phyloP scores from a whole-genome alignment of 345 rosid genomes.

The Eucalyptus erythrocorys region DNA sequence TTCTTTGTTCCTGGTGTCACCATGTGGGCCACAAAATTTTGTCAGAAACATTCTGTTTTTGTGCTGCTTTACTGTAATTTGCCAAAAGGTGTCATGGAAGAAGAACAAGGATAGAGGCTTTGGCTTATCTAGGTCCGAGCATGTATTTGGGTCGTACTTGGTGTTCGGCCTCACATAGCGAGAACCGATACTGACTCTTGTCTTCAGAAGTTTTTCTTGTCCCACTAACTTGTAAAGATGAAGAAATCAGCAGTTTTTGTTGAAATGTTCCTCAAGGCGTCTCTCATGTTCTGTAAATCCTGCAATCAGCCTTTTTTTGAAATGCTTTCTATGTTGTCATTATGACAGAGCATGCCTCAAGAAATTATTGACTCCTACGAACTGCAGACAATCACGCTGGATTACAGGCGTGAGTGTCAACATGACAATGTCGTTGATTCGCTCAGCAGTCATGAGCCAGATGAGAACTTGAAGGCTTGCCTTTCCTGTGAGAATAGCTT shows the following conservation, averaged over 20 bases:
- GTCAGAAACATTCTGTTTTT: not conserved
- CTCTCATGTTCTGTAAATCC: not conserved
- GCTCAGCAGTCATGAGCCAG: constrained; percentile 41
- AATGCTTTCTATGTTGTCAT: not conserved
- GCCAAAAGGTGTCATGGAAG: not conserved
- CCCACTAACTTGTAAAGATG: not conserved
- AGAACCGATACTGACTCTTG: not conserved
- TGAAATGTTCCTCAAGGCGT: not conserved
- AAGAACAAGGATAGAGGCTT: not conserved
- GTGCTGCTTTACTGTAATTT: not conserved
- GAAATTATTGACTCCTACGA: constrained; percentile 75
- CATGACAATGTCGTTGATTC: constrained; percentile 79
- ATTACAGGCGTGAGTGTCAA: constrained; percentile 85
- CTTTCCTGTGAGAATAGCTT: no score
- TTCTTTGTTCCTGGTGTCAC: not conserved
- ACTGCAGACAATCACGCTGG: constrained; percentile 76
- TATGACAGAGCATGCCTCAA: constrained; percentile 87
- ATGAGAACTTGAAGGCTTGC: constrained; percentile 7
- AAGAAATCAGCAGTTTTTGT: not conserved
- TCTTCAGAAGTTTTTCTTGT: not conserved
- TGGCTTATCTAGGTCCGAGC: not conserved
- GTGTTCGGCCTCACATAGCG: not conserved
- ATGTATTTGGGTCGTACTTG: not conserved
- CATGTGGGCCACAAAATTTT: not conserved
- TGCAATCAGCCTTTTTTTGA: not conserved